Percentiles rank a stretch among this genome's conserved stretches.
Evolutionary conservation across 441 rosid genomes (phyloP).

Genomic region (Populus tomentosa): DNA sequence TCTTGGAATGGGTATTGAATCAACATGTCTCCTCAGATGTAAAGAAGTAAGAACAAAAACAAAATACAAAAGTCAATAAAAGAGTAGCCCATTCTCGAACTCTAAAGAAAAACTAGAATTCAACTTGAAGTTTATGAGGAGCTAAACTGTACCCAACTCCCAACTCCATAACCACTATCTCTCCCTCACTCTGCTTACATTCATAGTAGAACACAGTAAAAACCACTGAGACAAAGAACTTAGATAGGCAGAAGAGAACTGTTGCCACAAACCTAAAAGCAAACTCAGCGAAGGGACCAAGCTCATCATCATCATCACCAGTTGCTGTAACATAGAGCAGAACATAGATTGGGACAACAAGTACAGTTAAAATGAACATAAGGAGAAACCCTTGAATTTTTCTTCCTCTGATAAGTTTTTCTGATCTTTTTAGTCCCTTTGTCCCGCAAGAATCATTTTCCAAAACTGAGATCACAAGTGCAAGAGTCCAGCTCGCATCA

Average conservation of each 20-base stretch:
- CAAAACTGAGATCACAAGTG: background rate
- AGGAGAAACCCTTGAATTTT: slow-evolving; percentile 2
- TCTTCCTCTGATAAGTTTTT: background rate
- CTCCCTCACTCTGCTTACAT: background rate
- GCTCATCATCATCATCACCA: slow-evolving; percentile 1
- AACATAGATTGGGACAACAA: slow-evolving; percentile 1
- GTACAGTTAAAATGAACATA: background rate
- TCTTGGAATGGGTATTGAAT: too few species aligned
- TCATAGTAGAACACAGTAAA: background rate
- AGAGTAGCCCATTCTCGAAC: too few species aligned
- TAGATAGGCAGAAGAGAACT: background rate
- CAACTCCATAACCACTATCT: background rate
- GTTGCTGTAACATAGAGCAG: background rate
- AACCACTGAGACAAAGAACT: background rate
- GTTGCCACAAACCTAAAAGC: background rate
- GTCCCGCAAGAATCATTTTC: background rate
- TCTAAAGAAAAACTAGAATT: too few species aligned
- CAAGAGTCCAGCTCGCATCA: background rate
- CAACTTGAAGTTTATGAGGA: background rate
- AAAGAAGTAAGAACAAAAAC: too few species aligned
- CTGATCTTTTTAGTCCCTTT: background rate
- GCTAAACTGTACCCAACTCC: background rate
- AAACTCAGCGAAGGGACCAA: slow-evolving; percentile 1
- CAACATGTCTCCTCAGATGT: too few species aligned
- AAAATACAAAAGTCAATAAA: too few species aligned